phyloP scores from a whole-genome alignment of 2,329 filamentous ascomycete species.

The Cordyceps javanica region DNA sequence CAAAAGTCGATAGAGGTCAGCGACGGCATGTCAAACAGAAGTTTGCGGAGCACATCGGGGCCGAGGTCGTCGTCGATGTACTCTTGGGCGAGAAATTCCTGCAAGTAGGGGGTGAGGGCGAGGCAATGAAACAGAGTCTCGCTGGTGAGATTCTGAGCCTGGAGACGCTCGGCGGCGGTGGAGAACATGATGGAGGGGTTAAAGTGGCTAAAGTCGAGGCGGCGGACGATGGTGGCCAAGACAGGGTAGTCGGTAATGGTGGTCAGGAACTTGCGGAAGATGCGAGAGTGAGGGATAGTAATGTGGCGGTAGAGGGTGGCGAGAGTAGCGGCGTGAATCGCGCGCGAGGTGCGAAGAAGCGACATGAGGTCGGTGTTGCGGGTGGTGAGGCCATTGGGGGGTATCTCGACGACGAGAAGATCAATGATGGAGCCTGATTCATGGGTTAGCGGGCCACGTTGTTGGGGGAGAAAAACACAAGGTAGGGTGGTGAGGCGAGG shows the following conservation, averaged over 20 bases:
- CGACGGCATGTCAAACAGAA: constrained; percentile 60
- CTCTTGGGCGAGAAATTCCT: constrained; percentile 75
- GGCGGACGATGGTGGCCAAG: constrained; percentile 68
- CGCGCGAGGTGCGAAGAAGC: constrained; percentile 68
- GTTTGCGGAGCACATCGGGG: constrained; percentile 59
- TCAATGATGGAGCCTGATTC: constrained; percentile 65
- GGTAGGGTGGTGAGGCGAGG: neutral
- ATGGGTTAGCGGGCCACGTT: neutral
- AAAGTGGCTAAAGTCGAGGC: constrained; percentile 80
- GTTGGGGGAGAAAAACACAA: neutral
- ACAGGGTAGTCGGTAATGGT: constrained; percentile 61
- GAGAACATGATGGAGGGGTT: constrained; percentile 72
- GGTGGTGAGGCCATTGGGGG: constrained; percentile 63
- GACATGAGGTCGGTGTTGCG: constrained; percentile 75
- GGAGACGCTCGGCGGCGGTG: constrained; percentile 66
- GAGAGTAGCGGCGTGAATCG: constrained; percentile 65
- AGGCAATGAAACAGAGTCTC: constrained; percentile 67
- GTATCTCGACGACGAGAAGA: constrained; percentile 66
- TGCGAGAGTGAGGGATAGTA: constrained; percentile 74
- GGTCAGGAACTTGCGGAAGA: constrained; percentile 73
- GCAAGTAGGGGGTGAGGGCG: constrained; percentile 63
- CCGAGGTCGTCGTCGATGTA: constrained; percentile 73
- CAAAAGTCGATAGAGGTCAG: constrained; percentile 70
- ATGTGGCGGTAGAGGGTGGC: constrained; percentile 72
- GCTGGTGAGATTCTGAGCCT: constrained; percentile 70